Percentiles rank a stretch among this genome's conserved stretches.
These are phyloP conservation scores for Paecilomyces formosus DNA, from an alignment of 2,329 filamentous ascomycete genomes.

Conservation along the genomic window DNA sequence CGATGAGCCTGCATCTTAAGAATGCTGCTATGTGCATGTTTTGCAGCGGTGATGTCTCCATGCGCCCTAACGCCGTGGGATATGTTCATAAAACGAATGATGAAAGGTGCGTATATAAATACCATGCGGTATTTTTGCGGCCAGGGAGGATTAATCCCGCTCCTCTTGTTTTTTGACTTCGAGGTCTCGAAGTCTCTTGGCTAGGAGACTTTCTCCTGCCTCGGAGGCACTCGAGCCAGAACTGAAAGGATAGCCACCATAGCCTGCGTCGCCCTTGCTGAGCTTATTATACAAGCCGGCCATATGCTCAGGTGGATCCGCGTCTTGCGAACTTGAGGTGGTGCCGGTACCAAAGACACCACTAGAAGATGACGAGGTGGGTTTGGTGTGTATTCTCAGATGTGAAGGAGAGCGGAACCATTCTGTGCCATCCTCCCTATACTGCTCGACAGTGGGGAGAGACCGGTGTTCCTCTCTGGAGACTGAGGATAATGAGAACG, in stretches of 20 bases:
- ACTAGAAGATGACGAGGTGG: slow-evolving; percentile 11
- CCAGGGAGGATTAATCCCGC: not conserved
- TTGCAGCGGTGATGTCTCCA: not conserved
- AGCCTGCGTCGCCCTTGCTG: slow-evolving; percentile 56
- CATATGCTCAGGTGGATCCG: slow-evolving; percentile 22
- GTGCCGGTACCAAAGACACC: slow-evolving; percentile 14
- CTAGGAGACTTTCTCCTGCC: slow-evolving; percentile 60
- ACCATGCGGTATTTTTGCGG: not conserved
- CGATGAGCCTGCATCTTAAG: not conserved
- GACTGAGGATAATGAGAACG: not conserved
- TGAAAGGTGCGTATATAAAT: not conserved
- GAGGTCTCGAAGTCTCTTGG: slow-evolving; percentile 58
- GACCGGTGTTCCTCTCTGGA: not conserved
- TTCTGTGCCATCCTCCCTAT: not conserved
- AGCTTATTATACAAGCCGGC: slow-evolving; percentile 57
- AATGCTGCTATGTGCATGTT: not conserved
- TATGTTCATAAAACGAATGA: not conserved
- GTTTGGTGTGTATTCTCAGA: not conserved
- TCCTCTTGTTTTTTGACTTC: slow-evolving; percentile 38
- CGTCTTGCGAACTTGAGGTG: slow-evolving; percentile 16
- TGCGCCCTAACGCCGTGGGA: not conserved
- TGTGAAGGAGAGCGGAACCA: not conserved
- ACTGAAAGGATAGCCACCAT: slow-evolving; percentile 51
- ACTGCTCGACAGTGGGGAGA: not conserved
- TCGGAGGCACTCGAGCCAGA: slow-evolving; percentile 32